Evolutionary conservation across 352 stramenopile genomes (phyloP).

Genomic region (Phytophthora cryptogea): DNA sequence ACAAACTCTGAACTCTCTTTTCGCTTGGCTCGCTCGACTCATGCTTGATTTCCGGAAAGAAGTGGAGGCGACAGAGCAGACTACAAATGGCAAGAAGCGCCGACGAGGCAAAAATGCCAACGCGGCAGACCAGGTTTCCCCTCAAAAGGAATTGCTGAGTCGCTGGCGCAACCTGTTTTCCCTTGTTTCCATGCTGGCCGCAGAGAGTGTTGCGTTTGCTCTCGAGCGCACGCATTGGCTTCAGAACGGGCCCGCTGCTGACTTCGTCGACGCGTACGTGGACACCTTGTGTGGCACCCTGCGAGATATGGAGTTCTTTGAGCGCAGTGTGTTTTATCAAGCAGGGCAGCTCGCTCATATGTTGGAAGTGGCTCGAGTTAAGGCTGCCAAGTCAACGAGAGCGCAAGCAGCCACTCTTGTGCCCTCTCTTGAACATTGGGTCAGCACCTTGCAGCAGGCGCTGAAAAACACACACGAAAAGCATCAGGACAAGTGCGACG

Average conservation of each 20-base stretch:
- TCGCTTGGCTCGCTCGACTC: conserved; percentile 57
- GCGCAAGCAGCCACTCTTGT: conserved; percentile 26
- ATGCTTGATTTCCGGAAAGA: conserved; percentile 56
- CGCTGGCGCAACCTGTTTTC: conserved; percentile 81
- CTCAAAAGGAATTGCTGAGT: conserved; percentile 47
- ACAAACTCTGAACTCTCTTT: conserved; percentile 42
- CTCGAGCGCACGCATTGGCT: conserved; percentile 51
- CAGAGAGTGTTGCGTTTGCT: conserved; percentile 68
- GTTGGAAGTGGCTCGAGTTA: conserved; percentile 36
- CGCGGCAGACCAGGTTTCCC: conserved; percentile 31
- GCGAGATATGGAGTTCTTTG: conserved; percentile 53
- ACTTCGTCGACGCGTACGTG: conserved; percentile 57
- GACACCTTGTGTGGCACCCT: conserved; percentile 53
- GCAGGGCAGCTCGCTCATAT: conserved; percentile 58
- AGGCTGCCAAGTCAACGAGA: conserved; percentile 38
- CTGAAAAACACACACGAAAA: conserved; percentile 42
- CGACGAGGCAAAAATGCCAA: conserved; percentile 43
- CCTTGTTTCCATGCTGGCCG: conserved; percentile 54
- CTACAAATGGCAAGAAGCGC: conserved; percentile 53
- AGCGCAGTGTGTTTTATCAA: conserved; percentile 73
- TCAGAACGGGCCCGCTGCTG: conserved; percentile 39
- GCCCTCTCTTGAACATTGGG: conserved; percentile 46
- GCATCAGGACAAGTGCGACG: conserved; percentile 48
- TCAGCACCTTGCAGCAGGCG: conserved; percentile 38
- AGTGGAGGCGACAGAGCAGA: conserved; percentile 38